A percentile compares a stretch with the other conserved stretches of the same genome.
Conservation (phyloP, 495 filamentous ascomycete genomes). For the Filosporella fistucella region DNA sequence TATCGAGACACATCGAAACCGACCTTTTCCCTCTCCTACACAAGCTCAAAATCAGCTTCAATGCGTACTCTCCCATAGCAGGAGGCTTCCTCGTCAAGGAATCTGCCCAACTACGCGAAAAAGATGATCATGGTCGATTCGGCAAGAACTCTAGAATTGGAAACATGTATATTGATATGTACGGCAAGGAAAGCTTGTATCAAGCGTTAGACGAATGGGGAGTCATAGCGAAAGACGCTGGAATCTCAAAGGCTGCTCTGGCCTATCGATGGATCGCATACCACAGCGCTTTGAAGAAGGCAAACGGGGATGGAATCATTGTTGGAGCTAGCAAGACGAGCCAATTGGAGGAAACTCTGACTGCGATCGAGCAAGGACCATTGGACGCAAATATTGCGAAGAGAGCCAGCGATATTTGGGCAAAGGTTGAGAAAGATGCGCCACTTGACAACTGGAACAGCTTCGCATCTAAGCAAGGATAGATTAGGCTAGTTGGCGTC, state of each 20-base stretch:
- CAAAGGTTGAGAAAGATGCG: constrained; percentile 10
- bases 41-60: constrained; percentile 41
- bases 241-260: constrained; percentile 42
- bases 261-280: constrained; percentile 53
- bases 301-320: constrained; percentile 48
- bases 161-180: constrained; percentile 34
- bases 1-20: constrained; percentile 34
- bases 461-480: not conserved
- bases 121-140: constrained; percentile 36
- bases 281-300: constrained; percentile 42
- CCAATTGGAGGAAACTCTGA: constrained; percentile 49
- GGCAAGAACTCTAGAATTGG: constrained; percentile 25
- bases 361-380: constrained; percentile 40
- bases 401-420: constrained; percentile 47
- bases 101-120: constrained; percentile 15
- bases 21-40: constrained; percentile 44
- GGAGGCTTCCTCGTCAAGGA: constrained; percentile 46
- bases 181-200: constrained; percentile 35
- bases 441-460: constrained; percentile 3
- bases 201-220: constrained; percentile 43
- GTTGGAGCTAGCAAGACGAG: constrained; percentile 41
- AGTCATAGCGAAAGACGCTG: constrained; percentile 37
- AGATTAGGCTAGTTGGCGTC: too few relatives aligned
- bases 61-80: constrained; percentile 44
- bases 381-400: constrained; percentile 34